These are phyloP conservation scores for Agaricus blazei DNA, from an alignment of 768 basidiomycete genomes.

Conservation along the genomic window DNA sequence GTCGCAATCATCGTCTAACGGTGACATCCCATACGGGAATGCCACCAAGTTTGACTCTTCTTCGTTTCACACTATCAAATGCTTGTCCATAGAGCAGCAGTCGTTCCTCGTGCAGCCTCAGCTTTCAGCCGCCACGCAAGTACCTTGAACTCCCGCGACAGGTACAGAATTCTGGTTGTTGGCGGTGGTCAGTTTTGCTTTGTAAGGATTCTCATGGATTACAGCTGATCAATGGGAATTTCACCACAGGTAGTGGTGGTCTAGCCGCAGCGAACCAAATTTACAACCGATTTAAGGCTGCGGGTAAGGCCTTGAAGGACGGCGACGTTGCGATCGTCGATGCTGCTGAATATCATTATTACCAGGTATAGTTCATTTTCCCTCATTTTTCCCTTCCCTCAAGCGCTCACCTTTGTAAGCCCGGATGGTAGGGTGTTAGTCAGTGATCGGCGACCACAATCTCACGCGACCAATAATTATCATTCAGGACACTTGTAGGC, in stretches of 20 bases:
- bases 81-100: not conserved
- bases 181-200: conserved; percentile 64
- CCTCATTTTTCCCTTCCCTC: conserved; percentile 1
- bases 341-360: conserved; percentile 76
- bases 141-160: conserved; percentile 37
- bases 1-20: conserved; percentile 4
- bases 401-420: conserved; percentile 35
- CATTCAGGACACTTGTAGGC: conserved; percentile 81
- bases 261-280: conserved; percentile 85
- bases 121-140: conserved; percentile 25
- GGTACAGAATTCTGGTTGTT: conserved; percentile 80
- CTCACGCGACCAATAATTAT: not conserved
- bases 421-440: conserved; percentile 67
- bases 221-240: not conserved
- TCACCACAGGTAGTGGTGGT: conserved; percentile 65
- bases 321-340: conserved; percentile 89
- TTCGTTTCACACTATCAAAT: not conserved
- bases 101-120: not conserved
- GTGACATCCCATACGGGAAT: not conserved
- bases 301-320: conserved; percentile 58
- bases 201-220: not conserved
- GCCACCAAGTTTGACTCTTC: not conserved
- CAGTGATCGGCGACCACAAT: not conserved
- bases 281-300: conserved; percentile 68
- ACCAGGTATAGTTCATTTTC: conserved; percentile 48